A percentile compares a stretch with the other conserved stretches of the same genome.
phyloP scores from a whole-genome alignment of 108 stramenopile species.

The Fragilariopsis cylindrus region DNA sequence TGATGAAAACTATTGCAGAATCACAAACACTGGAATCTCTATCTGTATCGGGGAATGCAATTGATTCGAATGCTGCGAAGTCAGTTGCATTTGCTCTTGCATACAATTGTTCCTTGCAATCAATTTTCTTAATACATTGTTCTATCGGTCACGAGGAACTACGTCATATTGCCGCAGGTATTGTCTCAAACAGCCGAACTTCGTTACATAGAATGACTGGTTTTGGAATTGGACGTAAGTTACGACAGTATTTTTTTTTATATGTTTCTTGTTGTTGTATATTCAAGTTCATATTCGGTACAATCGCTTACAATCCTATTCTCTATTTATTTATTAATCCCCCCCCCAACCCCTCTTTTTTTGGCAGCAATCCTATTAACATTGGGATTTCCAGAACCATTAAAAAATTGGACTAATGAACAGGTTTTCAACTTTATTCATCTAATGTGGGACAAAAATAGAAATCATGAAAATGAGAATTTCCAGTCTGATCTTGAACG shows the following conservation, averaged over 20 bases:
- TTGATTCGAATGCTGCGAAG: slow-evolving; percentile 73
- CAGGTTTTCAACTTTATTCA: slow-evolving; percentile 85
- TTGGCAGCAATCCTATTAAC: slow-evolving; percentile 50
- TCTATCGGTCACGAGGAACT: slow-evolving; percentile 69
- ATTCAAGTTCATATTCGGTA: background rate
- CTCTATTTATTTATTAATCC: background rate
- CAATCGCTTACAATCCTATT: background rate
- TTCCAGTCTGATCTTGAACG: slow-evolving; percentile 20
- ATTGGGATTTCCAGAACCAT: slow-evolving; percentile 72
- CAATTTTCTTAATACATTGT: slow-evolving; percentile 67
- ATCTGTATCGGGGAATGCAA: slow-evolving; percentile 72
- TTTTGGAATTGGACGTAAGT: slow-evolving; percentile 78
- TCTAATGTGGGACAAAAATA: slow-evolving; percentile 72
- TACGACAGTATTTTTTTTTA: background rate
- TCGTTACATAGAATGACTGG: slow-evolving; percentile 64
- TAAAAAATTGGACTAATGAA: slow-evolving; percentile 85
- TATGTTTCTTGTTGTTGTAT: background rate
- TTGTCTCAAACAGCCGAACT: slow-evolving; percentile 76
- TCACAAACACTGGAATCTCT: slow-evolving; percentile 52
- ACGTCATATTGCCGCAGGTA: slow-evolving; percentile 80
- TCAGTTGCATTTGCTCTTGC: slow-evolving; percentile 82
- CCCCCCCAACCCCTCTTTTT: background rate
- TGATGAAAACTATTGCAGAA: slow-evolving; percentile 83
- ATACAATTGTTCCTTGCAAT: slow-evolving; percentile 67
- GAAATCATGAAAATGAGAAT: slow-evolving; percentile 13